These are phyloP conservation scores for Hura crepitans DNA, from an alignment of 441 rosid genomes.

Conservation along the genomic window DNA sequence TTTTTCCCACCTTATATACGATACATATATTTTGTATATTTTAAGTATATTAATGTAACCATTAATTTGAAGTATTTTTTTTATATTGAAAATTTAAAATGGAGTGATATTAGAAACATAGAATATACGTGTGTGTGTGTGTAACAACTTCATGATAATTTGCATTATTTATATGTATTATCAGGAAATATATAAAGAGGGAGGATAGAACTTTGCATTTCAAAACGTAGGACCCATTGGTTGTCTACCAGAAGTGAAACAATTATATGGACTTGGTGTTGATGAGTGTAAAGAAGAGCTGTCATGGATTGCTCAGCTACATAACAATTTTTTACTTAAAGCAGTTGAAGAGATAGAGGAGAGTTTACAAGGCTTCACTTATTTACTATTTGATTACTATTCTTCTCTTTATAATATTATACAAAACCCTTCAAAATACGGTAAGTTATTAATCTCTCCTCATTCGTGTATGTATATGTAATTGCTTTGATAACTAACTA, in stretches of 20 bases:
- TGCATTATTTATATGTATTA: no score
- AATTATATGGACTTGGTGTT: no score
- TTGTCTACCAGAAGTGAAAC: neutral
- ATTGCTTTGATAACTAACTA: no score
- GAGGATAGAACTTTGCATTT: neutral
- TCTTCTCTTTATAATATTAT: neutral
- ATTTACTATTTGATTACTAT: neutral
- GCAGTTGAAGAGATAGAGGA: neutral
- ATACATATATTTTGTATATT: no score
- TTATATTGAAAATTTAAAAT: no score
- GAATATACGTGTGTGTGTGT: no score
- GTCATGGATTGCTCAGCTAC: neutral
- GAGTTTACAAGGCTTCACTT: neutral
- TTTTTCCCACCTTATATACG: no score
- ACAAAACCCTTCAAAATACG: neutral
- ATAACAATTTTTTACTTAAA: neutral
- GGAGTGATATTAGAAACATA: no score
- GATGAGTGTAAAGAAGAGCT: neutral
- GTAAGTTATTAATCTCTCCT: no score
- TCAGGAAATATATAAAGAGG: conserved; percentile 1
- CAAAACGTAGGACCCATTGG: conserved; percentile 2
- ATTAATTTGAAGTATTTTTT: no score
- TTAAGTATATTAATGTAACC: no score
- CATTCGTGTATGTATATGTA: no score
- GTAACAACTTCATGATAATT: neutral